phyloP scores from a whole-genome alignment of 306 rosid genomes.

The Phaseolus lunatus region DNA sequence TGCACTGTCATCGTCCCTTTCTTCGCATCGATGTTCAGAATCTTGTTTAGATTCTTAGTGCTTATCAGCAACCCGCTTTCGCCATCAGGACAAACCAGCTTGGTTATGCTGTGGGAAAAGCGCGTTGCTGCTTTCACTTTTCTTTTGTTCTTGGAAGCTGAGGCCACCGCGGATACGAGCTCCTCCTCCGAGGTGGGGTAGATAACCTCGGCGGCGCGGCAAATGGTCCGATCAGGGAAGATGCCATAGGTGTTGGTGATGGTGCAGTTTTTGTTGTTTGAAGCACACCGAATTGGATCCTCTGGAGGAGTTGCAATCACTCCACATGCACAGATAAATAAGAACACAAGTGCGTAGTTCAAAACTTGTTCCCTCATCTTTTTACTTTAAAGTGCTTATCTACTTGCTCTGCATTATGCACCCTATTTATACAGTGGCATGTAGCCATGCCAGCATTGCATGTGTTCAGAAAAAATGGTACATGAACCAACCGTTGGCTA shows the following conservation, averaged over 20 bases:
- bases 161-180: too few relatives aligned
- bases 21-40: slow-evolving; percentile 46
- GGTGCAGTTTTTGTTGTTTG: slow-evolving; percentile 55
- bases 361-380: slow-evolving; percentile 12
- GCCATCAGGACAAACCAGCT: slow-evolving; percentile 64
- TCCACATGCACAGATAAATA: not conserved
- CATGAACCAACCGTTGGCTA: too few relatives aligned
- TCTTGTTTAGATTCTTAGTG: slow-evolving; percentile 58
- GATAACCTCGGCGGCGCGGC: slow-evolving; percentile 25
- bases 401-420: not conserved
- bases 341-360: not conserved
- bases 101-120: slow-evolving; percentile 70
- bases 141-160: slow-evolving; percentile 1
- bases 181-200: too few relatives aligned
- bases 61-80: slow-evolving; percentile 64
- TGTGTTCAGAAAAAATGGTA: too few relatives aligned
- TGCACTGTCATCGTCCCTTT: slow-evolving; percentile 55
- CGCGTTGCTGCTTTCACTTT: slow-evolving; percentile 70
- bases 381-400: not conserved
- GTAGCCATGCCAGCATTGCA: too few relatives aligned
- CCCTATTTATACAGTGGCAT: too few relatives aligned
- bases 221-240: slow-evolving; percentile 49
- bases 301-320: slow-evolving; percentile 57
- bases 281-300: slow-evolving; percentile 62
- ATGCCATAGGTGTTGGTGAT: too few relatives aligned